Conservation (phyloP, 768 basidiomycete genomes). For the Leccinum arenicola region DNA sequence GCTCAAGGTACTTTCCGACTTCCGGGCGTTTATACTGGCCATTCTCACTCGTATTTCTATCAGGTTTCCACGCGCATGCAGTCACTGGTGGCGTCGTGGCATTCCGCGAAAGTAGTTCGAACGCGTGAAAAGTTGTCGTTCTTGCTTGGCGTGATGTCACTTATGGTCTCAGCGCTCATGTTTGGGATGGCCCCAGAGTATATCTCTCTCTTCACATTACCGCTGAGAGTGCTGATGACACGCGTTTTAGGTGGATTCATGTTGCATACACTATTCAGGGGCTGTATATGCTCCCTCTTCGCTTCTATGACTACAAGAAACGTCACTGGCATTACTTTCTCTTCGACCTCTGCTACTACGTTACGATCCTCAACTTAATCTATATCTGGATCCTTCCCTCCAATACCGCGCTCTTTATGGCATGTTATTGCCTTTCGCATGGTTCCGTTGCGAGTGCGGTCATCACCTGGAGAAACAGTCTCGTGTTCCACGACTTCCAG, state of each 20-base stretch:
- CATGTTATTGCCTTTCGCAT: conserved; percentile 90
- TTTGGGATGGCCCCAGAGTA: conserved; percentile 88
- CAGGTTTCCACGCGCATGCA: conserved; percentile 82
- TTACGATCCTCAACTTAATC: conserved; percentile 85
- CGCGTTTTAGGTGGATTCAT: conserved; percentile 71
- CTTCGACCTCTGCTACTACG: conserved; percentile 91
- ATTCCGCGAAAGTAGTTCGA: conserved; percentile 83
- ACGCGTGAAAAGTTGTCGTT: conserved; percentile 87
- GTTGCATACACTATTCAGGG: conserved; percentile 80
- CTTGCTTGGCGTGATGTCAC: conserved; percentile 89
- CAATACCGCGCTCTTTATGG: conserved; percentile 77
- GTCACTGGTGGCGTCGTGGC: conserved; percentile 80
- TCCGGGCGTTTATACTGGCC: background rate
- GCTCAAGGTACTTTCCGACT: conserved; percentile 57
- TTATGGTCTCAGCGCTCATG: conserved; percentile 80
- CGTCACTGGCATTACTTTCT: conserved; percentile 94
- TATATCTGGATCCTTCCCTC: conserved; percentile 89
- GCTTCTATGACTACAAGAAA: conserved; percentile 86
- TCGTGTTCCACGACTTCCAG: conserved; percentile 96
- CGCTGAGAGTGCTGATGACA: conserved; percentile 5
- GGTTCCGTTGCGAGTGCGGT: conserved; percentile 92
- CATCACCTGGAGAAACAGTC: conserved; percentile 97
- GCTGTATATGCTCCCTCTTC: conserved; percentile 76
- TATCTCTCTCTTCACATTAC: conserved; percentile 22
- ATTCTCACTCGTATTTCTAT: conserved; percentile 30